Conservation (phyloP, 2,329 filamentous ascomycete genomes). For the Capronia americana region DNA sequence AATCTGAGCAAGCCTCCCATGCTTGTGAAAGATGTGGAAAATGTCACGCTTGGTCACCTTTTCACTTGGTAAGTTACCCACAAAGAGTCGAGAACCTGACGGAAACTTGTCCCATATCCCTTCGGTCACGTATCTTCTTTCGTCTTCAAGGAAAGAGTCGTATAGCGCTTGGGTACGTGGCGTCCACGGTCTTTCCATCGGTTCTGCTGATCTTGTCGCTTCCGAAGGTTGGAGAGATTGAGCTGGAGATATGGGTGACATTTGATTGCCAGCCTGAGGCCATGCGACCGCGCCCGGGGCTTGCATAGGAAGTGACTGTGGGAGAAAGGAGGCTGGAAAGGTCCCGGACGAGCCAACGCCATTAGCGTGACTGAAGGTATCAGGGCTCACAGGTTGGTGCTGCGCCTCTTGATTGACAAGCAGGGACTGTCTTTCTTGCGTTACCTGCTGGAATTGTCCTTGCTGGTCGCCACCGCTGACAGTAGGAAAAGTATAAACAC, state of each 20-base stretch:
- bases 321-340: slow-evolving; percentile 13
- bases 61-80: slow-evolving; percentile 84
- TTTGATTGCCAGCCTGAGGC: slow-evolving; percentile 21
- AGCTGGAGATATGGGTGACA: slow-evolving; percentile 18
- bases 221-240: slow-evolving; percentile 24
- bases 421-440: background rate
- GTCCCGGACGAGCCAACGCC: slow-evolving; percentile 18
- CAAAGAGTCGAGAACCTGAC: slow-evolving; percentile 56
- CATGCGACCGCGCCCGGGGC: slow-evolving; percentile 21
- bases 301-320: slow-evolving; percentile 24
- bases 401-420: slow-evolving; percentile 3
- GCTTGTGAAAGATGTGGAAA: slow-evolving; percentile 85
- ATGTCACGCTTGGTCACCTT: slow-evolving; percentile 92
- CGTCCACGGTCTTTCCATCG: slow-evolving; percentile 55
- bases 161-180: slow-evolving; percentile 57
- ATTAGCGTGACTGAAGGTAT: slow-evolving; percentile 13
- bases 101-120: slow-evolving; percentile 60
- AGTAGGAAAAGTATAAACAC: slow-evolving; percentile 25
- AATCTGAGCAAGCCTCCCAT: slow-evolving; percentile 88
- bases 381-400: slow-evolving; percentile 13
- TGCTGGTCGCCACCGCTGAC: slow-evolving; percentile 19
- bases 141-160: slow-evolving; percentile 58
- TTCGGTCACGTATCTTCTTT: slow-evolving; percentile 59
- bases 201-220: slow-evolving; percentile 30
- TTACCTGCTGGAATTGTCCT: slow-evolving; percentile 23